Evolutionary conservation across 768 basidiomycete species (phyloP).

Genomic region (Podaxis mareebaensis): DNA sequence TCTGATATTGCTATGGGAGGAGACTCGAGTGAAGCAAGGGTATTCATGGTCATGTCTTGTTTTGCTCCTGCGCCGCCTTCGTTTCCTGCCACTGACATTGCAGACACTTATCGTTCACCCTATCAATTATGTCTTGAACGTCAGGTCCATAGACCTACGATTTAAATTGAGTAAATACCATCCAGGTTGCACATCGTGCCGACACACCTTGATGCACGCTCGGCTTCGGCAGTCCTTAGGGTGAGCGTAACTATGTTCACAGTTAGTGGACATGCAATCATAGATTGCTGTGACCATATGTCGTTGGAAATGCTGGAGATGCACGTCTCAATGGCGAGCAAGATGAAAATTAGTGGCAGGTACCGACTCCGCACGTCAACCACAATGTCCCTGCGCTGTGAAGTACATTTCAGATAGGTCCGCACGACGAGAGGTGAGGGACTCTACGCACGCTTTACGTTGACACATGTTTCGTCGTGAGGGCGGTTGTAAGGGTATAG

Average conservation of each 20-base stretch:
- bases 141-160: constrained; percentile 65
- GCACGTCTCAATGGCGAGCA: constrained; percentile 16
- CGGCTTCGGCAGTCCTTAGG: constrained; percentile 53
- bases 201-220: constrained; percentile 57
- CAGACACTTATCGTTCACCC: constrained; percentile 70
- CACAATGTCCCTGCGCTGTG: constrained; percentile 76
- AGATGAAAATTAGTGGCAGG: constrained; percentile 12
- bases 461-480: constrained; percentile 55
- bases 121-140: constrained; percentile 68
- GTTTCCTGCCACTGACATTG: constrained; percentile 51
- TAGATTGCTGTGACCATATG: constrained; percentile 72
- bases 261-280: constrained; percentile 67
- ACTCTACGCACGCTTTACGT: constrained; percentile 66
- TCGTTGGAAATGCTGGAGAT: constrained; percentile 72
- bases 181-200: not conserved
- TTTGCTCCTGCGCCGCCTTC: constrained; percentile 23
- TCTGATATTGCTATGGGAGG: not conserved
- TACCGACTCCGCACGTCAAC: constrained; percentile 65
- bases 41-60: constrained; percentile 16
- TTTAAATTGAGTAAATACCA: not conserved
- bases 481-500: constrained; percentile 3
- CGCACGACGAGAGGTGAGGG: constrained; percentile 10
- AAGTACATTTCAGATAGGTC: constrained; percentile 13
- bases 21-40: not conserved
- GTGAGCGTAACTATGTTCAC: constrained; percentile 66